A percentile compares a stretch with the other conserved stretches of the same genome.
These are phyloP conservation scores for Podospora bellae-mahoneyi DNA, from an alignment of 495 filamentous ascomycete genomes.

Conservation along the genomic window DNA sequence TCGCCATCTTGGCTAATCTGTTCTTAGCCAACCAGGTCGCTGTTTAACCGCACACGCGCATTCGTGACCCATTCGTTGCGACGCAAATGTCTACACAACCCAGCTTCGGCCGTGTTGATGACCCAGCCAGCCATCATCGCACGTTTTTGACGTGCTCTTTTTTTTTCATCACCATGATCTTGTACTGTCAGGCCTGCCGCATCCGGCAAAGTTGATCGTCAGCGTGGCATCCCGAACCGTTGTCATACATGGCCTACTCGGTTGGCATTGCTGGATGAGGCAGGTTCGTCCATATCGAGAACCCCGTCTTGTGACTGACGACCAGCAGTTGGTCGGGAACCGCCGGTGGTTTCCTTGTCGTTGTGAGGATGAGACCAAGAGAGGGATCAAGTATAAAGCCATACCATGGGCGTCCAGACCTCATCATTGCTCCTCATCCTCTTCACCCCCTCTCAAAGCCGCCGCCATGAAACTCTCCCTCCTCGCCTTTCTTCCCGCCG, in stretches of 20 bases:
- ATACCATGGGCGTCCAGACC: not conserved
- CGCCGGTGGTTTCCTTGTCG: not conserved
- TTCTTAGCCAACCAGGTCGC: not conserved
- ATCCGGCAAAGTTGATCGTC: conserved; percentile 8
- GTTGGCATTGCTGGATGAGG: conserved; percentile 15
- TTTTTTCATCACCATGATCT: not conserved
- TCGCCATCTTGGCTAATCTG: not conserved
- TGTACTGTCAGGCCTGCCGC: not conserved
- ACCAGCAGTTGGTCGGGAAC: not conserved
- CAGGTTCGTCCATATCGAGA: conserved; percentile 11
- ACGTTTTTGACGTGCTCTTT: not conserved
- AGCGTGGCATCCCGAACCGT: conserved; percentile 9
- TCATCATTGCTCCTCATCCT: conserved; percentile 4
- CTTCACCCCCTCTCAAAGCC: conserved; percentile 9
- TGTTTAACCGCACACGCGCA: not conserved
- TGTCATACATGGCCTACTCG: conserved; percentile 4
- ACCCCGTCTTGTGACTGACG: not conserved
- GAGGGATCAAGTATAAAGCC: not conserved
- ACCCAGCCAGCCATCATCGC: not conserved
- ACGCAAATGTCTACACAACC: not conserved
- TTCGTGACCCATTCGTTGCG: not conserved
- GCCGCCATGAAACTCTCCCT: conserved; percentile 34
- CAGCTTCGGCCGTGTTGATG: not conserved
- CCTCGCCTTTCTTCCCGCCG: conserved; percentile 20
- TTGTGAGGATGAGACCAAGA: not conserved